Evolutionary conservation across 2,329 filamentous ascomycete genomes (phyloP), one percentile per base, ranked within the genome.

Genomic region (Thielaviopsis ethacetica): DNA sequence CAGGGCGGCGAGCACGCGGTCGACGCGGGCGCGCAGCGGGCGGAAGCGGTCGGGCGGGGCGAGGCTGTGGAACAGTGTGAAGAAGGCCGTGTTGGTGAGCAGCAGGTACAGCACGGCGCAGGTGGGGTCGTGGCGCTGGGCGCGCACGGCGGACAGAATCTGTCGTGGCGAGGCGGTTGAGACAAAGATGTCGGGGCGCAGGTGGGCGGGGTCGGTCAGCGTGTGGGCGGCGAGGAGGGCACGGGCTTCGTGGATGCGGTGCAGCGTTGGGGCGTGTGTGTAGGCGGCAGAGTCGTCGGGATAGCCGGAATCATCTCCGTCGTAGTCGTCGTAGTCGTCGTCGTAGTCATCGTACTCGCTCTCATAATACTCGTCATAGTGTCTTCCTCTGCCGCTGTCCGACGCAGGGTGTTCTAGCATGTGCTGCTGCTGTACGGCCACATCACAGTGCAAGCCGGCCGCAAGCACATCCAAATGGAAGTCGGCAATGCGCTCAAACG

Each of bases 21-120:
- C 70, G 12, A 75, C 71, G 9, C 76, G 74, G 62, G 75, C 73
- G 49, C 73, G 70, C 19, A 80, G 72, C 53, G 71, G 73, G 54
- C 73, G 71, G 61, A 79, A 79, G 3, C 71, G 71, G 62, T 77
- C 73, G 49, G 72, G 72, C 38, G 75, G 68, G 24, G 69, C 68
- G 59, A 76, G 75, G 53, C 69, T 67, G 2, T 76, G 70, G 61
- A 81, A 76, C 68, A 78, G 76, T 56, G 76, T 69, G 65, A 81
- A 78, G 67, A 81, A 75, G 49, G 75, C 73, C 65, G 78, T 71
- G 63, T 80, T 79, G 62, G 74, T 71, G 22, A 80, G 68, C 17
- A 81, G 70, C 68, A 81, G 78, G 56, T 74, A 74, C 62, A 78
- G 75, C 15, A 82, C 66, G 2, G 77, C 79, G 52, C 70, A 69